These are phyloP conservation scores for Ceratocystis smalleyi DNA, from an alignment of 2,329 filamentous ascomycete genomes.

Conservation along the genomic window DNA sequence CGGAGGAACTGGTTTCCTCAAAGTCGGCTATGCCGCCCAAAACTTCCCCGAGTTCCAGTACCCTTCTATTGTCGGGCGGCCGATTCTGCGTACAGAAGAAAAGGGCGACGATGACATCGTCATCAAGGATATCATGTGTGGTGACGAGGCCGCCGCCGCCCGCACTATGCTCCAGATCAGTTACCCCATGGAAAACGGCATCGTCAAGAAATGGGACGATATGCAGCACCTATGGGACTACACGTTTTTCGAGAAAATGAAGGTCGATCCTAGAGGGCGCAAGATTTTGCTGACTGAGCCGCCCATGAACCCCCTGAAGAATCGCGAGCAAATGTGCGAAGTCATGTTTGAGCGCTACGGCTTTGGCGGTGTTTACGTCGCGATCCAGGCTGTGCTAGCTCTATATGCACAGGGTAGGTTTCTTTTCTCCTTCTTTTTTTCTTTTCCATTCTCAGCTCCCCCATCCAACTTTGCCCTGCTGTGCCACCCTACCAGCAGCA, in stretches of 20 bases:
- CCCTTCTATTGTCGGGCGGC: conserved; percentile 93
- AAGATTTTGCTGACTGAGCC: conserved; percentile 97
- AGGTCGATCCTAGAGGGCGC: conserved; percentile 73
- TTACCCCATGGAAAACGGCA: conserved; percentile 99
- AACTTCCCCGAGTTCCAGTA: conserved; percentile 99
- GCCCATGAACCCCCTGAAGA: conserved; percentile 93
- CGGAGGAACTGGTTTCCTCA: conserved; percentile 98
- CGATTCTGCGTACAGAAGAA: conserved; percentile 94
- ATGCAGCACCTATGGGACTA: conserved; percentile 99
- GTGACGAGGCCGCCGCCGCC: conserved; percentile 89
- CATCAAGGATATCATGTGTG: conserved; percentile 98
- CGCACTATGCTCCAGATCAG: conserved; percentile 96
- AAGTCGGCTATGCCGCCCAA: conserved; percentile 96
- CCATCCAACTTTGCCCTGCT: background rate
- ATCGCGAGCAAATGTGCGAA: conserved; percentile 94
- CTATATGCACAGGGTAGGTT: conserved; percentile 80
- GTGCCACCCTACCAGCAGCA: no score
- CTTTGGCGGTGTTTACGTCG: conserved; percentile 94
- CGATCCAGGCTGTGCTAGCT: conserved; percentile 90
- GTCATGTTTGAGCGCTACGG: conserved; percentile 98
- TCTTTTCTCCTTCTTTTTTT: background rate
- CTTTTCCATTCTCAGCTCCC: background rate
- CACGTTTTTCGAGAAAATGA: conserved; percentile 95
- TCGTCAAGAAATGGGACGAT: conserved; percentile 98
- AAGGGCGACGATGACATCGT: conserved; percentile 45